Conservation (phyloP, 2,329 filamentous ascomycete species). For the Monosporascus cannonballus region DNA sequence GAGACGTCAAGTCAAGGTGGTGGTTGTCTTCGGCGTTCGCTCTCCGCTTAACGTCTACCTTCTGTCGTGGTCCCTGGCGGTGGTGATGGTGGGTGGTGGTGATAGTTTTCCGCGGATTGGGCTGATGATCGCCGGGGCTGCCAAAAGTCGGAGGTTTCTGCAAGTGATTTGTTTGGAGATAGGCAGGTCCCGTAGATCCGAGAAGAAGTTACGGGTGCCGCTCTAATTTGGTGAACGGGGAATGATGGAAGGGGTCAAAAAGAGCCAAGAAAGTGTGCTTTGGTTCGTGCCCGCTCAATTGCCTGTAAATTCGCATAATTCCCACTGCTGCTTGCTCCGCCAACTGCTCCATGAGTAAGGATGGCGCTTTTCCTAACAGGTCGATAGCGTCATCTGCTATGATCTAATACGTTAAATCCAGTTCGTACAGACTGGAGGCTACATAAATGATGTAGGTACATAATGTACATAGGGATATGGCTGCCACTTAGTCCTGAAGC, state of each 20-base stretch:
- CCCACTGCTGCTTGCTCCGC: neutral
- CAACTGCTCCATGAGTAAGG: too few species aligned
- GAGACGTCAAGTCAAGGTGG: neutral
- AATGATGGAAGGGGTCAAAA: neutral
- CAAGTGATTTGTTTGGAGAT: neutral
- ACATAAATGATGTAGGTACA: conserved; percentile 1
- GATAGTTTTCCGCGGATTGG: neutral
- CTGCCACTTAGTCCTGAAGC: too few species aligned
- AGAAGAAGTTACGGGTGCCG: neutral
- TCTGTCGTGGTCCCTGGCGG: neutral
- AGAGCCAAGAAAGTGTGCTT: neutral
- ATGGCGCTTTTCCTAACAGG: neutral
- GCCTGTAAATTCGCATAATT: neutral
- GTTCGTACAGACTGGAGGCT: neutral
- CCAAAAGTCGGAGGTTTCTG: neutral
- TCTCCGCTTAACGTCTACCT: neutral
- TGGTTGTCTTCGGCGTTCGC: too few species aligned
- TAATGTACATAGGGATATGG: neutral
- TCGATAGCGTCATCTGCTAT: neutral
- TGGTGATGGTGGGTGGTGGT: neutral
- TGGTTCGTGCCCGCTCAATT: neutral
- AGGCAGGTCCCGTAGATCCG: neutral
- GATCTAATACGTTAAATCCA: neutral
- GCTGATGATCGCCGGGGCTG: neutral
- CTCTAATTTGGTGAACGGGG: neutral